Evolutionary conservation across 78 protist species (phyloP).

Genomic region (Dictyostelium purpureum): DNA sequence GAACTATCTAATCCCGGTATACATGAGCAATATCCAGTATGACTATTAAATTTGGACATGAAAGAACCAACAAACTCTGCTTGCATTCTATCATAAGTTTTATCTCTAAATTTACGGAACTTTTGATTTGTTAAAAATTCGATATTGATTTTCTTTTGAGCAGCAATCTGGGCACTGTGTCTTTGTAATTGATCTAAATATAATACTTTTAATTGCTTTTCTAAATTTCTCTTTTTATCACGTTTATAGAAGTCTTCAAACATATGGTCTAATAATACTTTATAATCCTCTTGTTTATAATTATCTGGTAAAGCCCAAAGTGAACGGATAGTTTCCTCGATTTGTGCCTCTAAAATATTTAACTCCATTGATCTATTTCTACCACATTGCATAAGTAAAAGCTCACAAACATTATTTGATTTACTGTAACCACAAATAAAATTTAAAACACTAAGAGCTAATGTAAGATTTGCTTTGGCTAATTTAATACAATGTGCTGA

Average conservation of each 20-base stretch:
- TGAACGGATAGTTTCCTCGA: conserved; percentile 50
- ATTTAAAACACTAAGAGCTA: conserved; percentile 36
- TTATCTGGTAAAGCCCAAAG: conserved; percentile 59
- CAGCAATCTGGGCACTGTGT: conserved; percentile 41
- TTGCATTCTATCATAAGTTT: conserved; percentile 33
- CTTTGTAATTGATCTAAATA: conserved; percentile 57
- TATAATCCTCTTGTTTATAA: conserved; percentile 44
- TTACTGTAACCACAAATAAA: conserved; percentile 41
- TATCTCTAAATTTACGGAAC: conserved; percentile 48
- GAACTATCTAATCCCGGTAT: conserved; percentile 6
- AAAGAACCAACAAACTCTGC: conserved; percentile 66
- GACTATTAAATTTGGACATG: conserved; percentile 34
- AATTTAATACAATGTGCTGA: neutral
- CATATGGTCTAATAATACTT: conserved; percentile 31
- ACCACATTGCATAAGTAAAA: conserved; percentile 57
- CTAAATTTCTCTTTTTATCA: conserved; percentile 52
- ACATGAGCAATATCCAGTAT: conserved; percentile 56
- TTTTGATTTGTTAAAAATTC: conserved; percentile 67
- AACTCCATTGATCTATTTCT: conserved; percentile 42
- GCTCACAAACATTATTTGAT: conserved; percentile 10
- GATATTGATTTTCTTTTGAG: conserved; percentile 60
- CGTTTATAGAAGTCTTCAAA: conserved; percentile 61
- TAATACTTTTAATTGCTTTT: conserved; percentile 31
- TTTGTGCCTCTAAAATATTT: conserved; percentile 60
- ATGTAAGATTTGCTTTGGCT: conserved; percentile 43